A percentile compares a stretch with the other conserved stretches of the same genome.
Evolutionary conservation across 1,284 basidiomycete species (phyloP).

Genomic region (Malassezia restricta): DNA sequence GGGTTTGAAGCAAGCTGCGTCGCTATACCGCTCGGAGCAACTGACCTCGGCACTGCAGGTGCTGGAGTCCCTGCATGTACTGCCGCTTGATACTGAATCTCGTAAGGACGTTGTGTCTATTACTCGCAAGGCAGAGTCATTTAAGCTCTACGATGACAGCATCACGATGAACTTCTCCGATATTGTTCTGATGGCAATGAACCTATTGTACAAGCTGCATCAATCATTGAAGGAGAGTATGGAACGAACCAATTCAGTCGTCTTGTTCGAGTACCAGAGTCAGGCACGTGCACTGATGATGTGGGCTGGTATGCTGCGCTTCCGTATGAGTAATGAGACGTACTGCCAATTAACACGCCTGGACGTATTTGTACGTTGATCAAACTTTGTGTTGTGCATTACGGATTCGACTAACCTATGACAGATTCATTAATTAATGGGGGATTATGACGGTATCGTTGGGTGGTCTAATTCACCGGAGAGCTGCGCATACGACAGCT

Average conservation of each 20-base stretch:
- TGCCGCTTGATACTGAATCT: conserved; percentile 62
- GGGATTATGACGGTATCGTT: not conserved
- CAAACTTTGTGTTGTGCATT: not conserved
- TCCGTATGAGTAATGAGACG: conserved; percentile 45
- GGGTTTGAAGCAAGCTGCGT: conserved; percentile 68
- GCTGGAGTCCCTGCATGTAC: conserved; percentile 74
- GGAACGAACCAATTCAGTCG: conserved; percentile 22
- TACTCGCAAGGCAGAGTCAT: conserved; percentile 75
- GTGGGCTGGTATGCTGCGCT: conserved; percentile 44
- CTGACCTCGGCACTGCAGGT: conserved; percentile 69
- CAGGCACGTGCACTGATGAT: conserved; percentile 44
- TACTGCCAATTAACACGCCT: conserved; percentile 42
- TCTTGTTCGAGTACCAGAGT: conserved; percentile 34
- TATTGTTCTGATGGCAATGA: conserved; percentile 86
- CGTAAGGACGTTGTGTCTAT: conserved; percentile 65
- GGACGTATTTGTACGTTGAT: conserved; percentile 32
- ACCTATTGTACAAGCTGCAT: conserved; percentile 57
- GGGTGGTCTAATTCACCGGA: too few species aligned
- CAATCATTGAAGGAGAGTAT: conserved; percentile 36
- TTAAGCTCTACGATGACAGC: conserved; percentile 71
- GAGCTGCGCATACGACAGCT: conserved; percentile 1
- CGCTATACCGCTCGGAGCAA: conserved; percentile 61
- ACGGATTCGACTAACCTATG: not conserved
- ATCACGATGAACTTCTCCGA: conserved; percentile 79
- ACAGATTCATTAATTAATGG: not conserved